Evolutionary conservation across 2,329 filamentous ascomycete species (phyloP), one percentile per base, ranked within the genome.

Genomic region (Fusarium pseudonygamai): DNA sequence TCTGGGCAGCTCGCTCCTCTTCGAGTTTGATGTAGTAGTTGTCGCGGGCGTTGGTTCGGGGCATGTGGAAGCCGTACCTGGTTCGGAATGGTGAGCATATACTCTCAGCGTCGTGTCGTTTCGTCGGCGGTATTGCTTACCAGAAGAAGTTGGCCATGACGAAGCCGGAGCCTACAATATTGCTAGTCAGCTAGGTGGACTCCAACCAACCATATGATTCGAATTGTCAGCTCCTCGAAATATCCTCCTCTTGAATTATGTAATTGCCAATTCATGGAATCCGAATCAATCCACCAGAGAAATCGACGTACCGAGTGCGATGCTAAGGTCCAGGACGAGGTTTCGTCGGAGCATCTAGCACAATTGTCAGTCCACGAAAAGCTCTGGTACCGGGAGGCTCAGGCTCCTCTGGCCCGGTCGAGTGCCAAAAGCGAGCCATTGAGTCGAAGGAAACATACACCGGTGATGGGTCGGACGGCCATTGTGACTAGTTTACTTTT

Each of bases 11-110:
- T 67, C 88, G 87, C 82, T 89, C 82, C 77, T 85, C 84, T 84
- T 90, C 89, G 71, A 90, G 83, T 82, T 88, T 85, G 82, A 82
- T 81, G 85, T 90, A 90, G 86, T 85, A 86, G 81, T 82, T 83
- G 83, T 91, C 89, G 79, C 89, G 88, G 73, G 84, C 85, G 79
- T 85, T 81, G 78, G 87, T 89, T 81, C 88, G 88, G 75, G 88
- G 89, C 79, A 90, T 83, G 84, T 91, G 89, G 84, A 80, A 91
- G 81, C 89, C 88, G 85, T 90, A 88, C 88, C 88, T 90, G 74
- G 73, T 20, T 64, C 18, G 18, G 40, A 62, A 18, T 28, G 30
- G 55, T 77, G 37, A 78, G 70, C 64, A 39, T 47, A 43, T 40
- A 26, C 26, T 40, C 26, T 32, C 28, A 36, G 16, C 26, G 16